These are phyloP conservation scores for Lasiosphaeria miniovina DNA, from an alignment of 495 filamentous ascomycete genomes.

Conservation along the genomic window DNA sequence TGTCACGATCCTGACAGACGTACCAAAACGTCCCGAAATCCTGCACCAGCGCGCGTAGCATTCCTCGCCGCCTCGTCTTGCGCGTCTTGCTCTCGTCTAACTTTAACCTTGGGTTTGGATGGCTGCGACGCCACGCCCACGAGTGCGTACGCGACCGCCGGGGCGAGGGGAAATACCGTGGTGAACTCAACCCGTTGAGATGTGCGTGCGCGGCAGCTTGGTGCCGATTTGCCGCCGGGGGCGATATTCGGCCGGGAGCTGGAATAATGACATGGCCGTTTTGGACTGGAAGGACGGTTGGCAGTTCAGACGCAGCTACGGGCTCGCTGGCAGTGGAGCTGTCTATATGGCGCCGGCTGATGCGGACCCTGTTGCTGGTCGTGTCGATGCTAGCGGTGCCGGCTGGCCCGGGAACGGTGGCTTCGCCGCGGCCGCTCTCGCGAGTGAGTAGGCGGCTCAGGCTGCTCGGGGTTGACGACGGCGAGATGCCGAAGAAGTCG, in stretches of 20 bases:
- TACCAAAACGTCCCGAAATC: slow-evolving; percentile 11
- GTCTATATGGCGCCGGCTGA: background rate
- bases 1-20: too few relatives aligned
- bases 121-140: background rate
- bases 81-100: background rate
- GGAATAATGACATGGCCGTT: background rate
- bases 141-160: background rate
- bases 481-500: slow-evolving; percentile 27
- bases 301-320: background rate
- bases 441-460: slow-evolving; percentile 4
- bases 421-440: background rate
- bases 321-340: background rate
- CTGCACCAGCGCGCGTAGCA: slow-evolving; percentile 8
- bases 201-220: too few relatives aligned
- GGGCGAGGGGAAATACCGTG: background rate
- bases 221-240: too few relatives aligned
- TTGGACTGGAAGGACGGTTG: background rate
- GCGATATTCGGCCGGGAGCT: background rate
- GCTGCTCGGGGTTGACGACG: slow-evolving; percentile 5
- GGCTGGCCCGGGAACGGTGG: too few relatives aligned
- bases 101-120: background rate
- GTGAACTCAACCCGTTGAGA: background rate
- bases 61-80: background rate
- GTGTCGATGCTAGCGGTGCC: too few relatives aligned
- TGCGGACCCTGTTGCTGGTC: background rate